These are phyloP conservation scores for Curvularia lunata DNA, from an alignment of 2,329 filamentous ascomycete genomes.

Conservation along the genomic window DNA sequence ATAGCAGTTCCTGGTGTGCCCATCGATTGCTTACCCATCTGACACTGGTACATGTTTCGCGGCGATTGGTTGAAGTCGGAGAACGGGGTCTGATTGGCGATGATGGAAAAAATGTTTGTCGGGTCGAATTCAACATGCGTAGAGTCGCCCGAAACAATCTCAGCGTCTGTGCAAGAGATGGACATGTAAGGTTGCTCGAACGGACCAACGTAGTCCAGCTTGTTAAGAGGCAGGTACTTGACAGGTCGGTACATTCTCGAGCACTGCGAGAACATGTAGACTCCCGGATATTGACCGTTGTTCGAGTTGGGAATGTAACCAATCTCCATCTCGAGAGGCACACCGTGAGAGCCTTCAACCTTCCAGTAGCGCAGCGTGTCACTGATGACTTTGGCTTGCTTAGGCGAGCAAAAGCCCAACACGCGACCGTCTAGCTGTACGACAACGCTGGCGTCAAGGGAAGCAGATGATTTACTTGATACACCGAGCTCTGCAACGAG, in stretches of 20 bases:
- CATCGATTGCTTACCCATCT: slow-evolving; percentile 97
- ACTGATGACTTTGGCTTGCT: slow-evolving; percentile 79
- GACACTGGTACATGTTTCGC: slow-evolving; percentile 91
- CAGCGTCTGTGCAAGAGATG: slow-evolving; percentile 87
- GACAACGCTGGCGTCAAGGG: slow-evolving; percentile 81
- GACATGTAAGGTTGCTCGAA: slow-evolving; percentile 99
- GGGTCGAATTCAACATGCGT: slow-evolving; percentile 94
- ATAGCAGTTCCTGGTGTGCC: slow-evolving; percentile 89
- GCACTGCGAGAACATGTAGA: slow-evolving; percentile 89
- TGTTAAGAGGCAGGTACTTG: slow-evolving; percentile 87
- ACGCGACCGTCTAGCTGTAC: slow-evolving; percentile 91
- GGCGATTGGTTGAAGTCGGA: slow-evolving; percentile 99
- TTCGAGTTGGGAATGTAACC: slow-evolving; percentile 87
- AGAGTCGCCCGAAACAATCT: slow-evolving; percentile 85
- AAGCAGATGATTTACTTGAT: slow-evolving; percentile 75
- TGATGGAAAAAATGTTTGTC: slow-evolving; percentile 95
- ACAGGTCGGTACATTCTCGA: slow-evolving; percentile 88
- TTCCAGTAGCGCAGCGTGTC: slow-evolving; percentile 95
- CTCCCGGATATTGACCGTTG: slow-evolving; percentile 92
- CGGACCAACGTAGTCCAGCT: slow-evolving; percentile 86
- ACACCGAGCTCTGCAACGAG: slow-evolving; percentile 82
- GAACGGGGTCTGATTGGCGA: slow-evolving; percentile 98
- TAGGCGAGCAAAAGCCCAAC: slow-evolving; percentile 86
- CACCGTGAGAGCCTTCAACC: slow-evolving; percentile 79
- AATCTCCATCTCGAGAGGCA: slow-evolving; percentile 86